Evolutionary conservation across 768 basidiomycete species (phyloP).

Genomic region (Hydnomerulius pinastri): DNA sequence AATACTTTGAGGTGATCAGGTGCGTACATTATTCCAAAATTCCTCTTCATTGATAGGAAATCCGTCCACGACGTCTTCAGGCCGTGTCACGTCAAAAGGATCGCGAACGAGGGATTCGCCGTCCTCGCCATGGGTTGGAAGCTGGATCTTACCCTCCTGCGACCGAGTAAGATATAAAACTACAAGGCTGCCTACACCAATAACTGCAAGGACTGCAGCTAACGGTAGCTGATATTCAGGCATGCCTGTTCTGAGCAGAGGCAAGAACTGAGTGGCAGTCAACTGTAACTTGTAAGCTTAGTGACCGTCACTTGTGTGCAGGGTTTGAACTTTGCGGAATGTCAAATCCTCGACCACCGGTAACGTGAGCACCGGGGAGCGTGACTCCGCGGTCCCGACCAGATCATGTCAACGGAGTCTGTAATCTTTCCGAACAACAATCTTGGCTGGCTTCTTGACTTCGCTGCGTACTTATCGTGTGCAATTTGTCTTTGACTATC

Average conservation of each 20-base stretch:
- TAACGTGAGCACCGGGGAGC: too few species aligned
- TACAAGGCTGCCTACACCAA: conserved; percentile 46
- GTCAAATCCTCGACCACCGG: too few species aligned
- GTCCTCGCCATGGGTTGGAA: conserved; percentile 37
- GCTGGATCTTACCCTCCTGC: conserved; percentile 52
- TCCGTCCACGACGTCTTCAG: conserved; percentile 70
- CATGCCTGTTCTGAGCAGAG: conserved; percentile 40
- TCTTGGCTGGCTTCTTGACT: too few species aligned
- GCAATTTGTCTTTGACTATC: too few species aligned
- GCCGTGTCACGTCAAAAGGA: conserved; percentile 71
- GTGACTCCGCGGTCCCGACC: too few species aligned
- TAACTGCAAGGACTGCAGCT: conserved; percentile 46
- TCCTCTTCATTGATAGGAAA: conserved; percentile 58
- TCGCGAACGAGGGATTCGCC: conserved; percentile 39
- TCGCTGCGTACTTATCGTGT: too few species aligned
- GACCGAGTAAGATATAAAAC: conserved; percentile 42
- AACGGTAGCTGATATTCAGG: conserved; percentile 59
- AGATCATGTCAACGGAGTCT: too few species aligned
- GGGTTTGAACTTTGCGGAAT: too few species aligned
- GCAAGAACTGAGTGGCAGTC: too few species aligned
- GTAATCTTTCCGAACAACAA: too few species aligned
- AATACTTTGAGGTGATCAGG: background rate
- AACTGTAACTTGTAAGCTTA: too few species aligned
- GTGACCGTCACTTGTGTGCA: too few species aligned
- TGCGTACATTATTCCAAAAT: conserved; percentile 61